Base-by-base conservation (phyloP, 768 basidiomycete genomes). In the Plicaturopsis crispa region DNA sequence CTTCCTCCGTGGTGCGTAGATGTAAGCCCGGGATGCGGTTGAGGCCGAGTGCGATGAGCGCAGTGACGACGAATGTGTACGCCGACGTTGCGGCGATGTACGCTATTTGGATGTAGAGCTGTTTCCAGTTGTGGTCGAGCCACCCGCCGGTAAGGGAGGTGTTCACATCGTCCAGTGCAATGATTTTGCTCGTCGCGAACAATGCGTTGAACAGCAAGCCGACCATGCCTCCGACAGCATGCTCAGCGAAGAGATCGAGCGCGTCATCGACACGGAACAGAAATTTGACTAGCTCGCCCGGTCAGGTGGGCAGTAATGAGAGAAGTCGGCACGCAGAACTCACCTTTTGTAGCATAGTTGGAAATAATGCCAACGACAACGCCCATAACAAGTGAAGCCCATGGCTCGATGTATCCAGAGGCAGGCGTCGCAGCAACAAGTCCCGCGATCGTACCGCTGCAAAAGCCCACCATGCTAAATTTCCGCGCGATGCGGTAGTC, bases 401-500 rank as follows among this genome's bases (percentile, higher is more conserved):
- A 88, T 3, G 83, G 70, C 21, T 77, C 77, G 24, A 94, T 66
- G 58, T 63, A 92, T 23, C 92, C 91, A 10, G 84, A 82, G 7
- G 86, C 81, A 7, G 92, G 91, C 11, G 90, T 93, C 31, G 88
- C 88, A 24, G 85, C 86, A 36, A 92, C 89, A 34, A 89, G 71
- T 31, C 88, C 90, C 17, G 88, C 83, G 44, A 94, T 85, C 14
- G 88, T 87, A 17, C 91, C 91, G 1, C 77, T 61, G 61, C 92
- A 94, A 59, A 96, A 84, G 21, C 89, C 88, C 48, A 94, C 88
- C 74, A 90, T 90, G 22, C 75, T 86, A 70, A 76, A 90, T 57
- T 87, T 85, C 38, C 78, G 67, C 56, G 89, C 85, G 40, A 84
- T 65, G 23, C 87, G 67, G 55, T 72, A 91, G 62, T 91, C 88